A percentile compares a stretch with the other conserved stretches of the same genome.
phyloP scores from a whole-genome alignment of 768 basidiomycete species.

The Hysterangium stoloniferum region DNA sequence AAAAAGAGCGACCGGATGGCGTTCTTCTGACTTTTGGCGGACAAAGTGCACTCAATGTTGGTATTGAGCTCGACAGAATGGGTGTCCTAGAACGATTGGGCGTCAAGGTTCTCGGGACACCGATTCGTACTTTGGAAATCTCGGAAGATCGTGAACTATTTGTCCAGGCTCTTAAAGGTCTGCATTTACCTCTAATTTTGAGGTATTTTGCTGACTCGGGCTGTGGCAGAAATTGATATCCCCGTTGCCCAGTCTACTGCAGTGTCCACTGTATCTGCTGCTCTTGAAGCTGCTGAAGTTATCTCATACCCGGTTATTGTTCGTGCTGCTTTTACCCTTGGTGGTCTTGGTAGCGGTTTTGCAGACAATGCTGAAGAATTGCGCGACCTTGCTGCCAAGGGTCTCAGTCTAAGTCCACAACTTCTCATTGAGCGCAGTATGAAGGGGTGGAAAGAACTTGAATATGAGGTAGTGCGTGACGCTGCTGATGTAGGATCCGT shows the following conservation, averaged over 20 bases:
- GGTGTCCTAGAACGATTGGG: conserved; percentile 89
- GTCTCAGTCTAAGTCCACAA: conserved; percentile 86
- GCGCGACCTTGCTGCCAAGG: conserved; percentile 87
- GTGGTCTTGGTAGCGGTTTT: conserved; percentile 97
- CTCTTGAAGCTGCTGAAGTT: conserved; percentile 79
- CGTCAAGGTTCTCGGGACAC: conserved; percentile 90
- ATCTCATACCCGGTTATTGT: conserved; percentile 98
- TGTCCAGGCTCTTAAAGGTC: conserved; percentile 92
- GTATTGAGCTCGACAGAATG: conserved; percentile 94
- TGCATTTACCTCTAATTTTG: conserved; percentile 6
- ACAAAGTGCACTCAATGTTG: conserved; percentile 95
- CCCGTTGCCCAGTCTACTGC: conserved; percentile 94
- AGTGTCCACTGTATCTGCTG: conserved; percentile 91
- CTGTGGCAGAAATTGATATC: conserved; percentile 81
- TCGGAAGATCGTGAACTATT: conserved; percentile 97
- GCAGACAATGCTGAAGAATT: conserved; percentile 92
- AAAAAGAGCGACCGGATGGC: conserved; percentile 97
- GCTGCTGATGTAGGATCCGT: conserved; percentile 75
- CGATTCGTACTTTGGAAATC: conserved; percentile 88
- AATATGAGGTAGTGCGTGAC: conserved; percentile 98
- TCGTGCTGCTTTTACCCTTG: conserved; percentile 93
- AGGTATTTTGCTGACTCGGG: not conserved
- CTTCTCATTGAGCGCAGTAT: conserved; percentile 95
- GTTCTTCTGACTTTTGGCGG: conserved; percentile 97
- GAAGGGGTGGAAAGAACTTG: conserved; percentile 99